Percentiles rank a stretch among this genome's conserved stretches.
These are phyloP conservation scores for Scutellaria galericulata DNA, from an alignment of 257 asterid species.

Conservation along the genomic window DNA sequence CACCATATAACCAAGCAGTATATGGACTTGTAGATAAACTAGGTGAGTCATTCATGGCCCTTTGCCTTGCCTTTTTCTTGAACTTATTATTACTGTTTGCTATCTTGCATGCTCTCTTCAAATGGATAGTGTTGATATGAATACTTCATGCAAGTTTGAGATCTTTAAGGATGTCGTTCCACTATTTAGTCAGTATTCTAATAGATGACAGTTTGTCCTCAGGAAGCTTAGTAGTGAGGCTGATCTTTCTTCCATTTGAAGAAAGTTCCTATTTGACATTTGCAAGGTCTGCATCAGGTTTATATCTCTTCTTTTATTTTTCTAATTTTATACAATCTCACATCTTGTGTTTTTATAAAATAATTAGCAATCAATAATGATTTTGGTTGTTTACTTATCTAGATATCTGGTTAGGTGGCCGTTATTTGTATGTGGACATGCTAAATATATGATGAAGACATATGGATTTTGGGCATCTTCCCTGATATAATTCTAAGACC, in stretches of 20 bases:
- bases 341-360: conserved; percentile 11
- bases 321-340: conserved; percentile 8
- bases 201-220: conserved; percentile 44
- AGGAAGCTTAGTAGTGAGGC: conserved; percentile 98
- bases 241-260: conserved; percentile 95
- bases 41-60: conserved; percentile 50
- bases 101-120: conserved; percentile 4
- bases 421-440: background rate
- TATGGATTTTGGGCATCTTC: background rate
- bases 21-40: conserved; percentile 96
- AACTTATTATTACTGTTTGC: background rate
- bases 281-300: conserved; percentile 99
- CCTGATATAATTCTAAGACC: background rate
- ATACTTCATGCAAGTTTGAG: conserved; percentile 29
- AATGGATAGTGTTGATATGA: conserved; percentile 30
- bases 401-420: background rate
- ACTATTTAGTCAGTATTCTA: conserved; percentile 29
- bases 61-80: background rate
- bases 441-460: conserved; percentile 21
- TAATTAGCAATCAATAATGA: conserved; percentile 10
- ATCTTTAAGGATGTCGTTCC: conserved; percentile 23
- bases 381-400: background rate
- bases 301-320: conserved; percentile 53
- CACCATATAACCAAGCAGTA: conserved; percentile 97
- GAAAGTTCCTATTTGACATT: conserved; percentile 92